phyloP scores from a whole-genome alignment of 805 yeast species.

The Wickerhamiella lipophila region DNA sequence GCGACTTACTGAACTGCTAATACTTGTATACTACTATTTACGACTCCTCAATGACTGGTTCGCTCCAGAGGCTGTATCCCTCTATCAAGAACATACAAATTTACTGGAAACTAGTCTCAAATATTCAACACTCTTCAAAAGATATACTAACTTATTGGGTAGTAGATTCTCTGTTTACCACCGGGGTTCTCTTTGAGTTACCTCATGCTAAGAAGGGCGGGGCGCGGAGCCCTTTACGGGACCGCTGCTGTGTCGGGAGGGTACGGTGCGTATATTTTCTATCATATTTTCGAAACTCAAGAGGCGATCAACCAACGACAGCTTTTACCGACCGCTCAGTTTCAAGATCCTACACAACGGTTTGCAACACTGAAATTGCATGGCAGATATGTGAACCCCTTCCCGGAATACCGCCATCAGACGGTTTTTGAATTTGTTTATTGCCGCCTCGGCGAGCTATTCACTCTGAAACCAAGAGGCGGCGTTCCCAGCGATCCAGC shows the following conservation, averaged over 20 bases:
- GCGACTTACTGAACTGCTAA: too few species aligned
- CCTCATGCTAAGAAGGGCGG: not conserved
- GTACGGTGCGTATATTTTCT: conserved; percentile 19
- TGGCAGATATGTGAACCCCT: conserved; percentile 85
- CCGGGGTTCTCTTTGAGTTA: not conserved
- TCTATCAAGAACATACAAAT: too few species aligned
- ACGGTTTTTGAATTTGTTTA: conserved; percentile 73
- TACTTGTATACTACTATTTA: too few species aligned
- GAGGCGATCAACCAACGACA: conserved; percentile 17
- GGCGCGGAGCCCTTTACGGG: not conserved
- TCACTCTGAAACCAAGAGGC: conserved; percentile 48
- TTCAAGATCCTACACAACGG: conserved; percentile 13
- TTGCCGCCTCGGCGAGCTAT: conserved; percentile 58
- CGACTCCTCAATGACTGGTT: too few species aligned
- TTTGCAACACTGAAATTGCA: conserved; percentile 21
- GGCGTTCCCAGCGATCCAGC: conserved; percentile 39
- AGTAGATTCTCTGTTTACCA: too few species aligned
- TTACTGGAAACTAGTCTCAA: too few species aligned
- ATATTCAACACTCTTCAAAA: too few species aligned
- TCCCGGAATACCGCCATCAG: conserved; percentile 78
- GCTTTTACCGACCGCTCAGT: conserved; percentile 12
- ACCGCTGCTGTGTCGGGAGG: conserved; percentile 14
- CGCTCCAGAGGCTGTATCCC: too few species aligned
- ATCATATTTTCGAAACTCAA: conserved; percentile 15
- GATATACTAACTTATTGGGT: too few species aligned